Evolutionary conservation across 1,139 yeast species (phyloP).

Genomic region (Pichia sp.): DNA sequence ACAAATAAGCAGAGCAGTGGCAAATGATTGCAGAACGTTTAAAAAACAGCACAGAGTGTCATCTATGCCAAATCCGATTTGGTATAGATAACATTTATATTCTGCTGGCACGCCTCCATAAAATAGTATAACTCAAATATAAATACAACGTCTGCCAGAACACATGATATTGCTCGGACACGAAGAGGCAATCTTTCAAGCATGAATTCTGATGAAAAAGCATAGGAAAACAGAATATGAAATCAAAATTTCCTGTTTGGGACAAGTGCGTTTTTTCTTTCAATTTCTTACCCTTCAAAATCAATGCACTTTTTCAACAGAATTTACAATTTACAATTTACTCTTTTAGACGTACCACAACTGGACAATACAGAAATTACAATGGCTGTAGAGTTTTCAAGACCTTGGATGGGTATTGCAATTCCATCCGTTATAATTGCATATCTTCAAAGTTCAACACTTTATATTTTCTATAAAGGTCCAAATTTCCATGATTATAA

Average conservation of each 20-base stretch:
- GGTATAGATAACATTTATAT: too few relatives aligned
- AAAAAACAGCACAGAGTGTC: too few relatives aligned
- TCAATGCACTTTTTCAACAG: neutral
- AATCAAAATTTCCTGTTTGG: neutral
- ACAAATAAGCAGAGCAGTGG: too few relatives aligned
- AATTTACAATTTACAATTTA: neutral
- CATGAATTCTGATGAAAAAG: too few relatives aligned
- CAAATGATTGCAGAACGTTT: too few relatives aligned
- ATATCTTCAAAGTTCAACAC: slow-evolving; percentile 58
- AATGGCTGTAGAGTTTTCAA: slow-evolving; percentile 37
- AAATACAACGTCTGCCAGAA: too few relatives aligned
- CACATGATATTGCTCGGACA: too few relatives aligned
- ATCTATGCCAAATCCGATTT: too few relatives aligned
- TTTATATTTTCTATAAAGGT: slow-evolving; percentile 47
- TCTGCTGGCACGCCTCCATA: too few relatives aligned
- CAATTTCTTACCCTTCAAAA: neutral
- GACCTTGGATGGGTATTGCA: slow-evolving; percentile 55
- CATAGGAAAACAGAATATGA: neutral
- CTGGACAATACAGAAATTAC: neutral
- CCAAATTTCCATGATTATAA: neutral
- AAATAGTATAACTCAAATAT: too few relatives aligned
- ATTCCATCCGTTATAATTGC: slow-evolving; percentile 64
- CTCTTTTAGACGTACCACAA: too few relatives aligned
- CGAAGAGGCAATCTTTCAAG: too few relatives aligned
- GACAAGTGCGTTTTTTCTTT: neutral